These are phyloP conservation scores for Candida silvatica DNA, from an alignment of 805 yeast species.

Conservation along the genomic window DNA sequence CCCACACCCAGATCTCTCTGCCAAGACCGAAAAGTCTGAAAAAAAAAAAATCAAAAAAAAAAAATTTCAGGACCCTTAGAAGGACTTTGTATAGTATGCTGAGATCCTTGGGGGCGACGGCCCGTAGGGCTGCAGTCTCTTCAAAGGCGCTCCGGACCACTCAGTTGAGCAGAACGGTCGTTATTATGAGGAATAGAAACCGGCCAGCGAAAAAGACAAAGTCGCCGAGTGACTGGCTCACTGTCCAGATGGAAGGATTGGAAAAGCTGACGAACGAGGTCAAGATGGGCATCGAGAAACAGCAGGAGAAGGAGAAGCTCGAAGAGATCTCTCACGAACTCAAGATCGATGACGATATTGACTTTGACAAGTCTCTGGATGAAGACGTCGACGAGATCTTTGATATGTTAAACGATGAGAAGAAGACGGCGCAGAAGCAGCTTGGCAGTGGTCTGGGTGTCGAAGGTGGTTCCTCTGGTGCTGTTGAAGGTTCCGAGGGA, in stretches of 20 bases:
- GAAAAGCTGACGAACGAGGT: conserved; percentile 21
- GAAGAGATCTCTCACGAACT: conserved; percentile 13
- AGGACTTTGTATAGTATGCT: too few species aligned
- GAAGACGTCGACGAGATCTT: conserved; percentile 22
- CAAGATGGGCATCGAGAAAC: conserved; percentile 8
- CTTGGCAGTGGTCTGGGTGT: conserved; percentile 2
- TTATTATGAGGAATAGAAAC: too few species aligned
- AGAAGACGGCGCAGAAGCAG: conserved; percentile 6
- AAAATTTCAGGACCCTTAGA: too few species aligned
- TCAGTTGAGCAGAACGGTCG: too few species aligned
- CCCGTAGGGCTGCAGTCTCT: too few species aligned
- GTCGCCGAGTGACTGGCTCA: conserved; percentile 6
- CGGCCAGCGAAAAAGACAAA: too few species aligned
- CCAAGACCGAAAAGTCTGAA: too few species aligned
- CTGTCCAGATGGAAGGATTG: conserved; percentile 21
- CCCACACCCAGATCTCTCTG: too few species aligned
- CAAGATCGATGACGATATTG: conserved; percentile 10
- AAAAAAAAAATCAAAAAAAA: too few species aligned
- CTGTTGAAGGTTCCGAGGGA: background rate
- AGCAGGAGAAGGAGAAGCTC: conserved; percentile 6
- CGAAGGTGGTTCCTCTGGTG: background rate
- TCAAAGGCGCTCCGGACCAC: too few species aligned
- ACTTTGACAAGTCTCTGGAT: conserved; percentile 11
- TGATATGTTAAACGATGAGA: conserved; percentile 10
- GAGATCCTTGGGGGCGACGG: too few species aligned